These are phyloP conservation scores for Aspergillus hancockii DNA, from an alignment of 495 filamentous ascomycete genomes.

Conservation along the genomic window DNA sequence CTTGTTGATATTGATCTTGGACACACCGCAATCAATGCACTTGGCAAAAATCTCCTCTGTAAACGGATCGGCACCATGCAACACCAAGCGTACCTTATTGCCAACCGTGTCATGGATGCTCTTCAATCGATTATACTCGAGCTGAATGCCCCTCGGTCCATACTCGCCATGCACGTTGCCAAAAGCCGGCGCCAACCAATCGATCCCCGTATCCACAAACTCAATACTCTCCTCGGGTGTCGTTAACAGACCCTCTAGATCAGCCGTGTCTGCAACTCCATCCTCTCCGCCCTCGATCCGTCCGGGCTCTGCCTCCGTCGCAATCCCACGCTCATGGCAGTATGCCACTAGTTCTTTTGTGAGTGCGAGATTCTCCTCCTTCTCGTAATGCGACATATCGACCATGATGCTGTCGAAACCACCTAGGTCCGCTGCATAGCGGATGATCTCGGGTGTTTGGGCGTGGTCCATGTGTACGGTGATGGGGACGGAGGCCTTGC, in stretches of 20 bases:
- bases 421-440: constrained; percentile 61
- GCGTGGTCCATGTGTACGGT: constrained; percentile 78
- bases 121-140: constrained; percentile 71
- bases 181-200: constrained; percentile 82
- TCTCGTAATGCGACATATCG: constrained; percentile 81
- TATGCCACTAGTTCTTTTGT: constrained; percentile 71
- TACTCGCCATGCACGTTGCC: constrained; percentile 87
- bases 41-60: constrained; percentile 64
- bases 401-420: constrained; percentile 83
- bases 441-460: constrained; percentile 71
- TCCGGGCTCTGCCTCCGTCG: constrained; percentile 78
- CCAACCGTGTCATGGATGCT: constrained; percentile 64
- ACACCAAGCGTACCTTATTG: constrained; percentile 62
- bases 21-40: constrained; percentile 70
- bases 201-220: constrained; percentile 78
- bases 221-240: constrained; percentile 73
- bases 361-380: constrained; percentile 72
- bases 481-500: constrained; percentile 66
- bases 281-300: constrained; percentile 86
- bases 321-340: constrained; percentile 74
- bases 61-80: constrained; percentile 81
- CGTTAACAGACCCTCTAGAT: constrained; percentile 74
- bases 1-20: constrained; percentile 83
- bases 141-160: constrained; percentile 68
- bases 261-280: constrained; percentile 73